Evolutionary conservation across 352 stramenopile genomes (phyloP).

Genomic region (Globisporangium apiculatum): DNA sequence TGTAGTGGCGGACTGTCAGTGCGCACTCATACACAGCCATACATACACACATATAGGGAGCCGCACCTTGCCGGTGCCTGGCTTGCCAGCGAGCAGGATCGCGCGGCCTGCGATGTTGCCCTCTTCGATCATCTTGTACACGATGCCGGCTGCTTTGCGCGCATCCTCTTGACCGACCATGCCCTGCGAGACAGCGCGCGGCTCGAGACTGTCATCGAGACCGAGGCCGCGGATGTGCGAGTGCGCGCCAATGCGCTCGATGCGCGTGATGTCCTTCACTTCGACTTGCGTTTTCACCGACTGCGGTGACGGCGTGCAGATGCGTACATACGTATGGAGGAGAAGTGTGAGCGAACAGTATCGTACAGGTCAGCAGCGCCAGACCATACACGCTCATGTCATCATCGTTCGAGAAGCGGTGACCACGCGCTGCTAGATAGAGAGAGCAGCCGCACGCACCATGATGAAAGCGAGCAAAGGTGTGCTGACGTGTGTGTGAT

Average conservation of each 20-base stretch:
- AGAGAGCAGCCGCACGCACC: not conserved
- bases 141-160: slow-evolving; percentile 91
- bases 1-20: not conserved
- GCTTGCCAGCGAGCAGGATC: slow-evolving; percentile 95
- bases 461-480: not conserved
- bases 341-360: no score
- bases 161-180: slow-evolving; percentile 96
- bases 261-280: slow-evolving; percentile 96
- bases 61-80: slow-evolving; percentile 90
- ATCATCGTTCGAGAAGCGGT: no score
- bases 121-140: slow-evolving; percentile 98
- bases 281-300: slow-evolving; percentile 83
- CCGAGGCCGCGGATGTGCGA: slow-evolving; percentile 98
- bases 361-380: no score
- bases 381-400: no score
- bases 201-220: slow-evolving; percentile 96
- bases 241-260: slow-evolving; percentile 98
- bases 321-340: no score
- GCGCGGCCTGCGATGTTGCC: slow-evolving; percentile 96
- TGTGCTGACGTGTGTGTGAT: not conserved
- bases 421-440: no score
- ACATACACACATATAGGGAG: not conserved
- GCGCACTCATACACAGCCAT: not conserved
- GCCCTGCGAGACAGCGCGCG: slow-evolving; percentile 89
- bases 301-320: slow-evolving; percentile 8